A percentile compares a stretch with the other conserved stretches of the same genome.
Evolutionary conservation across 2,329 filamentous ascomycete species (phyloP).

Genomic region (Hypoxylon sp.): DNA sequence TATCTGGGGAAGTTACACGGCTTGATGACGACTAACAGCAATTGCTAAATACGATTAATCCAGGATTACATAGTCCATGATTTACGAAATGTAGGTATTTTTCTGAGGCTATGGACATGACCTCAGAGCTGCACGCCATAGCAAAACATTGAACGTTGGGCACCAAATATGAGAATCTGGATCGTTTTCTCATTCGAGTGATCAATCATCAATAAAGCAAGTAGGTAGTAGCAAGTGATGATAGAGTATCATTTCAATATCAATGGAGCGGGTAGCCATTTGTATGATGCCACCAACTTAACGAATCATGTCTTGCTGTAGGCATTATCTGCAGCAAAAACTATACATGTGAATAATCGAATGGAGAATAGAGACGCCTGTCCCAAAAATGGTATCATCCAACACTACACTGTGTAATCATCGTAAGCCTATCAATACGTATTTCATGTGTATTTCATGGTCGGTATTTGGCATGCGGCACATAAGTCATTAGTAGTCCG

Average conservation of each 20-base stretch:
- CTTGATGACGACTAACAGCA: background rate
- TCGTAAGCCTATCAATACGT: slow-evolving; percentile 30
- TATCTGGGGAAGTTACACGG: background rate
- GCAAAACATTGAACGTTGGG: slow-evolving; percentile 23
- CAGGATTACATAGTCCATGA: background rate
- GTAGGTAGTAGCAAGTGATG: slow-evolving; percentile 7
- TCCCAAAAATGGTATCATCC: slow-evolving; percentile 38
- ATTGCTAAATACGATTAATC: background rate
- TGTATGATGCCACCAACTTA: slow-evolving; percentile 10
- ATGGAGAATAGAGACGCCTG: slow-evolving; percentile 16
- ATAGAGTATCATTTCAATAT: slow-evolving; percentile 24
- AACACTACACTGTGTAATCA: slow-evolving; percentile 18
- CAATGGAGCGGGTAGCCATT: background rate
- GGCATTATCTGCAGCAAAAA: slow-evolving; percentile 12
- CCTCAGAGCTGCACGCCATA: slow-evolving; percentile 9
- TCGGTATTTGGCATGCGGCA: slow-evolving; percentile 9
- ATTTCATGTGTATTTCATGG: slow-evolving; percentile 8
- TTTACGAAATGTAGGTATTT: background rate
- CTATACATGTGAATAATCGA: slow-evolving; percentile 17
- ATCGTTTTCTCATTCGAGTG: background rate
- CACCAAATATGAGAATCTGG: slow-evolving; percentile 7
- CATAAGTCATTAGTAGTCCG: slow-evolving; percentile 8
- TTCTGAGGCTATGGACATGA: background rate
- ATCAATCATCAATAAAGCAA: background rate
- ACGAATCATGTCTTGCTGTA: slow-evolving; percentile 14